phyloP scores from a whole-genome alignment of 495 filamentous ascomycete genomes.

The Talaromyces ruber region DNA sequence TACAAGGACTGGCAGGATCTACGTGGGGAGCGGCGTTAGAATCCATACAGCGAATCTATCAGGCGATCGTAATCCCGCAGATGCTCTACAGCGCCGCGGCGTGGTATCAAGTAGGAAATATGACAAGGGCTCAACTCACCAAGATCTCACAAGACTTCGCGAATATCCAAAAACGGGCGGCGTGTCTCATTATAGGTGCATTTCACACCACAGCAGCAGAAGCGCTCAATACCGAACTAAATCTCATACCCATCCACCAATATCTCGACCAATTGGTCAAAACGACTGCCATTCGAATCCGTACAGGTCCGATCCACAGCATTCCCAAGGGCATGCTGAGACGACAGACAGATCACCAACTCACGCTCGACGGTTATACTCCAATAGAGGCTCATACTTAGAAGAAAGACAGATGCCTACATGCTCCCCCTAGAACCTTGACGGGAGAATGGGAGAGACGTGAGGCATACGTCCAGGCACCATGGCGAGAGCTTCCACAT shows the following conservation, averaged over 20 bases:
- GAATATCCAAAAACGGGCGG: no score
- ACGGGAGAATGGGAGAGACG: slow-evolving; percentile 11
- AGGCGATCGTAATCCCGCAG: no score
- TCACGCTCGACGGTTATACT: slow-evolving; percentile 3
- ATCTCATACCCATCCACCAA: slow-evolving; percentile 3
- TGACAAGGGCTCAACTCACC: no score
- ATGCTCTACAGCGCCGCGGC: no score
- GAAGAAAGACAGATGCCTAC: slow-evolving; percentile 8
- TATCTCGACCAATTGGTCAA: background rate
- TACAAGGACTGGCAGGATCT: no score
- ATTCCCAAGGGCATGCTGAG: background rate
- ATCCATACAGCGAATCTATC: no score
- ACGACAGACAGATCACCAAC: background rate
- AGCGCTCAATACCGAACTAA: slow-evolving; percentile 8
- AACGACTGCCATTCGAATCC: background rate
- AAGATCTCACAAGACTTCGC: no score
- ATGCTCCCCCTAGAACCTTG: slow-evolving; percentile 5
- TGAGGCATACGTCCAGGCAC: slow-evolving; percentile 10
- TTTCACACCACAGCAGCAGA: no score
- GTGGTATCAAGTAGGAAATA: no score
- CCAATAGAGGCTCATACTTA: slow-evolving; percentile 11
- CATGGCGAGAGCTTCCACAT: slow-evolving; percentile 9
- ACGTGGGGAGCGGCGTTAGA: no score
- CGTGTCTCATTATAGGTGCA: no score
- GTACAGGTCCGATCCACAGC: background rate